Base-by-base conservation (phyloP, 2,329 filamentous ascomycete species). In the Calonectria honghensis region DNA sequence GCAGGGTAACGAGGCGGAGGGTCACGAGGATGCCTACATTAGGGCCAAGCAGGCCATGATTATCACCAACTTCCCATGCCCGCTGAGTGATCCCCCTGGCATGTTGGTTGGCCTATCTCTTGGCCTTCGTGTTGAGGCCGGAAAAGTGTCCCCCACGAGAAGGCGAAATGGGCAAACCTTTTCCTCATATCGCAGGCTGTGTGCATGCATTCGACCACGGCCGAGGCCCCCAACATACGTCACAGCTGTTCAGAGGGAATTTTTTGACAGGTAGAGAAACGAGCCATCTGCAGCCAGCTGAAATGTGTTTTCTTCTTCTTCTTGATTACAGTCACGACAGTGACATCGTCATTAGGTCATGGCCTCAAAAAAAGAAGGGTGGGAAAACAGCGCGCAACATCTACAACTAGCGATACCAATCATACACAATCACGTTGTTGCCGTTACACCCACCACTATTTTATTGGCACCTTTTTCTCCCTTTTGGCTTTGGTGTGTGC, bases 351-450 rank as follows among this genome's bases (percentile, higher is more conserved):
- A 32, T 51, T 57, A 63, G 70, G 20, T 35, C 41, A 37, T 68
- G 70, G 70, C 70, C 70, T 72, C 70, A 72, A 72, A 72, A 41
- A 6, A 37, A 24, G 5, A 20, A n/a, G 20, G 16, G 7, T 14
- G 10, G 10, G 29, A 48, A 35, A 65, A 50, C 14, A 20, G 31
- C 61, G 24, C 45, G 41, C 24, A 48, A 52, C 66, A 31, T n/a
- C 27, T 11, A 27, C n/a, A n/a, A 16, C 51, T 39, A 50, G 59
- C 65, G 63, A 68, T 59, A 61, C 71, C 71, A 66, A 73, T 70
- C 71, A 39, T 11, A 31, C 59, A 61, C 39, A 7, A 11, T 31
- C 32, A 18, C 39, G 31, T 31, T 24, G 24, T 14, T 31, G 27
- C 57, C 37, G 57, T 63, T 41, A 63, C 57, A 63, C 57, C 57